These are phyloP conservation scores for Lichtheimia ramosa DNA, from an alignment of 371 early-diverging fungal genomes.

Conservation along the genomic window DNA sequence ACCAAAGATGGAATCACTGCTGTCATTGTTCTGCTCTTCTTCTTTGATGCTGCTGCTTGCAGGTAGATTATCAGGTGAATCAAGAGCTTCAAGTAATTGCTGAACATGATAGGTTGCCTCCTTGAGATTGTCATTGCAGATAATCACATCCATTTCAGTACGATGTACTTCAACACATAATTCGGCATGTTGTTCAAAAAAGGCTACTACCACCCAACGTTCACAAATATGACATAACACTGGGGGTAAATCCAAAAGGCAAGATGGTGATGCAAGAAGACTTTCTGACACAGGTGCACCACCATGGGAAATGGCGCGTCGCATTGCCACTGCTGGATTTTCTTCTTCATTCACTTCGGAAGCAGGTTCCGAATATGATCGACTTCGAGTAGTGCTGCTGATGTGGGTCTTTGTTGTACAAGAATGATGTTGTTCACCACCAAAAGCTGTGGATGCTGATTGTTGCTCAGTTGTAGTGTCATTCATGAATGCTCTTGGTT, in stretches of 20 bases:
- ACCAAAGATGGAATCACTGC: slow-evolving; percentile 22
- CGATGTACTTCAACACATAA: slow-evolving; percentile 79
- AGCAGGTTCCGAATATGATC: slow-evolving; percentile 21
- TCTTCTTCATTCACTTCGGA: slow-evolving; percentile 5
- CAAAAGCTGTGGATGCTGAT: slow-evolving; percentile 1
- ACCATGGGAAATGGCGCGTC: slow-evolving; percentile 27
- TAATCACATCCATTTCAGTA: slow-evolving; percentile 73
- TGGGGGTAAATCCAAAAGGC: slow-evolving; percentile 37
- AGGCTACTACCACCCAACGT: slow-evolving; percentile 67
- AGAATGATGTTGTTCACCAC: background rate
- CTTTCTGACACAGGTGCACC: slow-evolving; percentile 16
- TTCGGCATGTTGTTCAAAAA: slow-evolving; percentile 78
- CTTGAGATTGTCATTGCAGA: slow-evolving; percentile 71
- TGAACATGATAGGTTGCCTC: slow-evolving; percentile 65
- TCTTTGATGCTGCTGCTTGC: slow-evolving; percentile 3
- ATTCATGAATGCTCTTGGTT: slow-evolving; percentile 42
- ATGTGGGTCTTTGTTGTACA: background rate
- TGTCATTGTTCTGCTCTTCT: background rate
- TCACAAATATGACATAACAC: slow-evolving; percentile 85
- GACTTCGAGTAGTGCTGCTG: slow-evolving; percentile 2
- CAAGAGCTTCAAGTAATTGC: slow-evolving; percentile 43
- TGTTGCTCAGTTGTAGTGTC: slow-evolving; percentile 1
- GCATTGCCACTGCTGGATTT: slow-evolving; percentile 9
- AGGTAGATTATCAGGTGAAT: too few species aligned
- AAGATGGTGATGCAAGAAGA: slow-evolving; percentile 15